These are phyloP conservation scores for Suillus placidus DNA, from an alignment of 768 basidiomycete species.

Conservation along the genomic window DNA sequence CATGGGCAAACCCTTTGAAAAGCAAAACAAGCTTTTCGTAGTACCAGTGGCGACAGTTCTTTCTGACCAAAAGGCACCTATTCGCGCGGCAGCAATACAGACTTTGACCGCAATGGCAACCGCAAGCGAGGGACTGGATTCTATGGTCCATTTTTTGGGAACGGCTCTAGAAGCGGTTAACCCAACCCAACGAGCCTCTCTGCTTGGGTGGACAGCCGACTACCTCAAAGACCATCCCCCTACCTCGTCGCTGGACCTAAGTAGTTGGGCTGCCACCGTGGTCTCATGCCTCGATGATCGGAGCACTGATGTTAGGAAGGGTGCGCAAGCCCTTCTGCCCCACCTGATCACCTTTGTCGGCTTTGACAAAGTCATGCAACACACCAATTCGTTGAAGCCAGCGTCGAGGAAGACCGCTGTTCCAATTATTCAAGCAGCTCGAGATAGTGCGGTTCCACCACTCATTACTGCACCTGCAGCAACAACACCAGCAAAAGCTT, in stretches of 20 bases:
- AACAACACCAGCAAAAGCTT: conserved; percentile 28
- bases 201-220: conserved; percentile 79
- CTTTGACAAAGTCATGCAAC: conserved; percentile 83
- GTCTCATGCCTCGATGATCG: conserved; percentile 89
- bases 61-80: conserved; percentile 89
- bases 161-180: conserved; percentile 84
- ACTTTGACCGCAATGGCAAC: conserved; percentile 82
- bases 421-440: conserved; percentile 88
- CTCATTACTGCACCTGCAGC: conserved; percentile 32
- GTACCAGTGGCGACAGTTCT: conserved; percentile 81
- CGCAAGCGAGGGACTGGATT: conserved; percentile 83
- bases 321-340: conserved; percentile 81
- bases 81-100: conserved; percentile 75
- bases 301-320: conserved; percentile 89
- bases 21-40: conserved; percentile 76
- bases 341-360: conserved; percentile 73
- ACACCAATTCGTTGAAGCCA: conserved; percentile 86
- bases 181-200: conserved; percentile 80
- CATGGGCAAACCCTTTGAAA: conserved; percentile 97
- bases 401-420: conserved; percentile 84
- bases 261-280: conserved; percentile 62
- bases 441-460: conserved; percentile 42
- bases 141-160: conserved; percentile 76
- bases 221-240: conserved; percentile 72
- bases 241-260: conserved; percentile 63